Evolutionary conservation across 106 monocot genomes (phyloP).

Genomic region (Dendrobium nobile): DNA sequence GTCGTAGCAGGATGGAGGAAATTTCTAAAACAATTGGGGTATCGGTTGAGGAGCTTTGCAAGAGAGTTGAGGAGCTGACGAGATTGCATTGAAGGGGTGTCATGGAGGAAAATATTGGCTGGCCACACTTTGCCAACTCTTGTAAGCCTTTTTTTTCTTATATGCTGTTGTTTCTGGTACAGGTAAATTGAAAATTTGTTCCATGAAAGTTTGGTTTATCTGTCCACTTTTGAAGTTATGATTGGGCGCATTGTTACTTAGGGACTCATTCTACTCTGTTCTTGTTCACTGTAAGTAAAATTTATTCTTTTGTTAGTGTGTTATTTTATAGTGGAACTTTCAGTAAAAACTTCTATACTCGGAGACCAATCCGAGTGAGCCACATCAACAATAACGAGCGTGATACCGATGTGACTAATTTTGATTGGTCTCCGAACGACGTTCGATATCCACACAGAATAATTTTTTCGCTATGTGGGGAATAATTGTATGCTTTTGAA

Average conservation of each 20-base stretch:
- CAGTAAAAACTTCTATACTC: neutral
- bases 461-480: too few species aligned
- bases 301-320: neutral
- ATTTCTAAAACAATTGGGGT: conserved; percentile 62
- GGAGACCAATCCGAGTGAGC: too few species aligned
- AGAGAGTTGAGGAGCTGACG: conserved; percentile 89
- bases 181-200: neutral
- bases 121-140: neutral
- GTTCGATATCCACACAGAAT: too few species aligned
- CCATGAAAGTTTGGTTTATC: neutral
- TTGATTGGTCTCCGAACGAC: too few species aligned
- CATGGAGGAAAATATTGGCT: too few species aligned
- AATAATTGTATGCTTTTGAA: too few species aligned
- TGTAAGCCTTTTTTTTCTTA: neutral
- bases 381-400: too few species aligned
- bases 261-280: too few species aligned
- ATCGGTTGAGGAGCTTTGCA: conserved; percentile 81
- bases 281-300: neutral
- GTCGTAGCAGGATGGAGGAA: conserved; percentile 65
- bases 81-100: conserved; percentile 59
- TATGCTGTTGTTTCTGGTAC: neutral
- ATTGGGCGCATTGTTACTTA: neutral
- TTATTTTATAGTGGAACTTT: too few species aligned
- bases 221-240: neutral
- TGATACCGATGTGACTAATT: too few species aligned